Evolutionary conservation across 2,329 filamentous ascomycete genomes (phyloP).

Genomic region (Dactylellina parvicollis): DNA sequence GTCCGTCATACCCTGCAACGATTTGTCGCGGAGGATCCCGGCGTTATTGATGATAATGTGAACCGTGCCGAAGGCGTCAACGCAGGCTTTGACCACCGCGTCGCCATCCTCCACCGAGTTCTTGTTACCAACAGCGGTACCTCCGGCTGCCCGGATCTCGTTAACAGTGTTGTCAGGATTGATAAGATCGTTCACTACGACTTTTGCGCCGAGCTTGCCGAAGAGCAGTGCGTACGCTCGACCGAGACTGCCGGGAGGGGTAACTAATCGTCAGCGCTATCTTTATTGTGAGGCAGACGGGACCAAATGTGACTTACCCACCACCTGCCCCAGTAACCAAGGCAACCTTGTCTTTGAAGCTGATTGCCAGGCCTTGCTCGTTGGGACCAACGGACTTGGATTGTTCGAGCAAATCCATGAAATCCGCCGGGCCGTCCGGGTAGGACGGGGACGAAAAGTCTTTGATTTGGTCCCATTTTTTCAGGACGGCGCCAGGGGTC

Average conservation of each 20-base stretch:
- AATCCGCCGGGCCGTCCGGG: slow-evolving; percentile 85
- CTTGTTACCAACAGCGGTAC: slow-evolving; percentile 91
- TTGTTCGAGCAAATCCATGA: slow-evolving; percentile 83
- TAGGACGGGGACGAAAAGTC: slow-evolving; percentile 88
- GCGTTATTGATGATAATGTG: slow-evolving; percentile 98
- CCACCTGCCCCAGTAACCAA: slow-evolving; percentile 88
- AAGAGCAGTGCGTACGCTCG: slow-evolving; percentile 90
- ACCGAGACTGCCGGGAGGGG: slow-evolving; percentile 73
- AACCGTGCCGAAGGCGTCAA: slow-evolving; percentile 90
- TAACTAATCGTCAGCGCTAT: slow-evolving; percentile 56
- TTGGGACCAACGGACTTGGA: slow-evolving; percentile 80
- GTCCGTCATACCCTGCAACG: slow-evolving; percentile 97
- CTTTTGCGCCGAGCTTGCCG: slow-evolving; percentile 80
- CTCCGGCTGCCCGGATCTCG: slow-evolving; percentile 89
- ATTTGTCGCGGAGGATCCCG: slow-evolving; percentile 96
- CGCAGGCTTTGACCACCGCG: slow-evolving; percentile 86
- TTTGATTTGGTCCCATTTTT: slow-evolving; percentile 86
- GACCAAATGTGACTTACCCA: slow-evolving; percentile 65
- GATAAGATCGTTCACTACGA: slow-evolving; percentile 95
- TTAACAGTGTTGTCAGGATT: slow-evolving; percentile 89
- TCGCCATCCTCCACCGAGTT: slow-evolving; percentile 93
- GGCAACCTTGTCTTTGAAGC: slow-evolving; percentile 85
- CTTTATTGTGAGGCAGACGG: background rate
- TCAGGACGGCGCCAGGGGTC: slow-evolving; percentile 85
- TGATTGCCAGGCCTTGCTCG: slow-evolving; percentile 75